Evolutionary conservation across 2,329 filamentous ascomycete genomes (phyloP).

Genomic region (Rasamsonia emersonii): DNA sequence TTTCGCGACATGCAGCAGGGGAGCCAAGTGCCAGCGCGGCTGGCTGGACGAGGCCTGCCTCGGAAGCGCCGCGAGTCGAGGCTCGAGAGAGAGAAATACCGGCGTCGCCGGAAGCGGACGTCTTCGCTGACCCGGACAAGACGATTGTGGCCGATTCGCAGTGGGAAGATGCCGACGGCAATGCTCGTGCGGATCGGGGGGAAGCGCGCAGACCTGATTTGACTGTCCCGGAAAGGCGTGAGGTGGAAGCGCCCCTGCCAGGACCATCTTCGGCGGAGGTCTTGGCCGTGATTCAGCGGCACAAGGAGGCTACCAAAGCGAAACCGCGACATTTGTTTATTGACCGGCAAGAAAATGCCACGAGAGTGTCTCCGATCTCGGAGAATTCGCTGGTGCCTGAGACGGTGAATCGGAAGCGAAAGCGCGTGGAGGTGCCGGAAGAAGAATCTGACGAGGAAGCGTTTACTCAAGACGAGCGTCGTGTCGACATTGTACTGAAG

Average conservation of each 20-base stretch:
- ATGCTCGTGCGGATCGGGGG: too few species aligned
- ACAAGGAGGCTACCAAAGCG: conserved; percentile 4
- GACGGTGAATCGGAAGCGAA: conserved; percentile 5
- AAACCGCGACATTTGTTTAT: conserved; percentile 20
- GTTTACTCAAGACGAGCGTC: conserved; percentile 21
- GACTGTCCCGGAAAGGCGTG: too few species aligned
- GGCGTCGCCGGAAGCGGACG: conserved; percentile 6
- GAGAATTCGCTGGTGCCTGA: conserved; percentile 9
- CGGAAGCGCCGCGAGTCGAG: not conserved
- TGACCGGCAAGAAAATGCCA: conserved; percentile 26
- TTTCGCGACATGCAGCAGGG: conserved; percentile 1
- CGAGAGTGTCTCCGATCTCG: conserved; percentile 27
- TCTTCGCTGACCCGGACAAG: conserved; percentile 7
- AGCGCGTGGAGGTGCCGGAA: conserved; percentile 10
- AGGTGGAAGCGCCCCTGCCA: too few species aligned
- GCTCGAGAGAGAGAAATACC: conserved; percentile 6
- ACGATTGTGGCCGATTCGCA: conserved; percentile 10
- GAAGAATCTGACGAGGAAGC: conserved; percentile 33
- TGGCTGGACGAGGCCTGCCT: conserved; percentile 6
- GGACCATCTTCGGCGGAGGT: conserved; percentile 6
- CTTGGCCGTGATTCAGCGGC: conserved; percentile 9
- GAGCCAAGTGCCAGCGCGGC: not conserved
- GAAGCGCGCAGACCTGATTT: too few species aligned
- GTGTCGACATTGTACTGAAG: conserved; percentile 4
- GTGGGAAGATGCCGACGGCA: conserved; percentile 3